Percentiles rank a stretch among this genome's conserved stretches.
Evolutionary conservation across 2,329 filamentous ascomycete species (phyloP).

Genomic region (Fusarium sterilihyphosum): DNA sequence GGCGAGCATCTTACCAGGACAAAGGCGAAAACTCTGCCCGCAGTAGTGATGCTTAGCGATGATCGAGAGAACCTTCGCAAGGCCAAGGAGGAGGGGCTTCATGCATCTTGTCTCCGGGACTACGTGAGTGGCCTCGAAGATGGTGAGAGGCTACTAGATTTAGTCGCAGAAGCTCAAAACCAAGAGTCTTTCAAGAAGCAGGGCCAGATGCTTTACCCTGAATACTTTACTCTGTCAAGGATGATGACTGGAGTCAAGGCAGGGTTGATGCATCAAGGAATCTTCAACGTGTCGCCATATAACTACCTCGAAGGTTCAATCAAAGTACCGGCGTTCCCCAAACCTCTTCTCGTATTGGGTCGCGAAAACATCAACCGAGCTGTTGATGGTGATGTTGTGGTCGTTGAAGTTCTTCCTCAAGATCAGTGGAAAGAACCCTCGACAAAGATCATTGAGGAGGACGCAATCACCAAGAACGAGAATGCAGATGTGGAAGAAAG

Average conservation of each 20-base stretch:
- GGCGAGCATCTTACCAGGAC: constrained; percentile 78
- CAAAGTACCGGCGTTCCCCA: constrained; percentile 89
- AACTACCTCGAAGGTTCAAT: constrained; percentile 97
- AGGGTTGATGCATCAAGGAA: constrained; percentile 90
- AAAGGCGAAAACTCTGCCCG: constrained; percentile 70
- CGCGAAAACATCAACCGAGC: constrained; percentile 96
- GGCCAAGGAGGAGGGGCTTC: constrained; percentile 78
- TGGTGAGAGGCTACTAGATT: constrained; percentile 86
- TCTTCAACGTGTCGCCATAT: constrained; percentile 96
- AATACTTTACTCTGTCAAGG: constrained; percentile 88
- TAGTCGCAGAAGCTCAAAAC: constrained; percentile 86
- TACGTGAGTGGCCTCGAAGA: constrained; percentile 89
- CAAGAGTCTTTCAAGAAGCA: constrained; percentile 71
- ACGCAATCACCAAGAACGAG: constrained; percentile 89
- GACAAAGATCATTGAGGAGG: constrained; percentile 95
- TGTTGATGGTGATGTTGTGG: constrained; percentile 90
- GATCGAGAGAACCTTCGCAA: constrained; percentile 89
- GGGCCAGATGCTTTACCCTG: constrained; percentile 80
- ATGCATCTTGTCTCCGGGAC: constrained; percentile 73
- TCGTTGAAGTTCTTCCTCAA: constrained; percentile 90
- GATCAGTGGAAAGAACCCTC: constrained; percentile 98
- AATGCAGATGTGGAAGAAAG: constrained; percentile 86
- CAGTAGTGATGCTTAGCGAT: constrained; percentile 93
- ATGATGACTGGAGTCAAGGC: constrained; percentile 94
- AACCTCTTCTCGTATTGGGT: constrained; percentile 86